A percentile compares a stretch with the other conserved stretches of the same genome.
Conservation (phyloP, 805 yeast species). For the Priceomyces castillae region DNA sequence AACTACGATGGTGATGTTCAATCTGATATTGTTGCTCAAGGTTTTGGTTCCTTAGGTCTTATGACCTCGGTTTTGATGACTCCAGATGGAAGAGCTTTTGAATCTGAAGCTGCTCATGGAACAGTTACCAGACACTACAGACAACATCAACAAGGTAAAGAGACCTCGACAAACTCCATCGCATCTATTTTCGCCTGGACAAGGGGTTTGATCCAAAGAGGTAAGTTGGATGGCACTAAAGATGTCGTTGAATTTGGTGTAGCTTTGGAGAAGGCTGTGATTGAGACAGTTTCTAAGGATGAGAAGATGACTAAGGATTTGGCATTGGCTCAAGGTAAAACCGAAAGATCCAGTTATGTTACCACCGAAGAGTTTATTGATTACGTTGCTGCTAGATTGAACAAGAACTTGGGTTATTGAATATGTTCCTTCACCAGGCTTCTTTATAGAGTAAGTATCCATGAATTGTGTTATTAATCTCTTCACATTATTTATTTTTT, state of each 20-base stretch:
- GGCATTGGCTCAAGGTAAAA: constrained; percentile 85
- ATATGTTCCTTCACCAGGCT: background rate
- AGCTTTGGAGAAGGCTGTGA: constrained; percentile 74
- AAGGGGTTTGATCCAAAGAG: constrained; percentile 90
- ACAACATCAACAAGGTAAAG: constrained; percentile 94
- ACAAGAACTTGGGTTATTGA: constrained; percentile 23
- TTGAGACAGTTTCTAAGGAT: constrained; percentile 80
- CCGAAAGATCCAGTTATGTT: constrained; percentile 77
- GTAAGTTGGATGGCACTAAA: constrained; percentile 81
- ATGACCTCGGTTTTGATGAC: constrained; percentile 97
- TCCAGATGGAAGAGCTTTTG: constrained; percentile 96
- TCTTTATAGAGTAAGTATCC: background rate
- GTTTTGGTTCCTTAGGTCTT: constrained; percentile 93
- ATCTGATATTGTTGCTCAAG: constrained; percentile 96
- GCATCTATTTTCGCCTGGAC: constrained; percentile 98
- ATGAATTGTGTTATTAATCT: background rate
- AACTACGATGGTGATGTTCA: constrained; percentile 98
- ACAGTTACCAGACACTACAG: constrained; percentile 97
- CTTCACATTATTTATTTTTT: background rate
- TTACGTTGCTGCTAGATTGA: constrained; percentile 70
- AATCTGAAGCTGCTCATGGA: constrained; percentile 98
- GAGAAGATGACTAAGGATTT: constrained; percentile 95
- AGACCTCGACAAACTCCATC: constrained; percentile 94
- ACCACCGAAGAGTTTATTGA: constrained; percentile 90
- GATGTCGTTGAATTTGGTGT: constrained; percentile 81